These are phyloP conservation scores for Aureobasidium mangrovei DNA, from an alignment of 2,329 filamentous ascomycete genomes.

Conservation along the genomic window DNA sequence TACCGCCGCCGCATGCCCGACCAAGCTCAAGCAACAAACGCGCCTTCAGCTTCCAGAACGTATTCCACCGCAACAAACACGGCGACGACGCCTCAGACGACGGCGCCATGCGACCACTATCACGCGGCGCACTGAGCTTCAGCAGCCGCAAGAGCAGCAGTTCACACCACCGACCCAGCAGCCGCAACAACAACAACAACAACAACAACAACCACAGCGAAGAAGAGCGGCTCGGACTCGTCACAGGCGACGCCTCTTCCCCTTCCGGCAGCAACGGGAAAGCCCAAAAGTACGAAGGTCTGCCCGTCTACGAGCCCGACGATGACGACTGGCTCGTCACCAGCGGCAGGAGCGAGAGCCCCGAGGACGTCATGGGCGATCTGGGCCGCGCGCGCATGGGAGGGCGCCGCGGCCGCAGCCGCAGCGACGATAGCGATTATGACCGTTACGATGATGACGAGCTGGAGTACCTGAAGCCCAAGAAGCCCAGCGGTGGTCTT, in stretches of 20 bases:
- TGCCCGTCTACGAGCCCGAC: conserved; percentile 5
- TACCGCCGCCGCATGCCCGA: conserved; percentile 45
- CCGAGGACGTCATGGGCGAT: conserved; percentile 22
- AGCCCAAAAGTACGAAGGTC: not conserved
- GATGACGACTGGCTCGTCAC: conserved; percentile 28
- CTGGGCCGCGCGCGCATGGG: conserved; percentile 16
- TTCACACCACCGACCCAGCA: not conserved
- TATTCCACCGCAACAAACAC: conserved; percentile 55
- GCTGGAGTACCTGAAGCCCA: conserved; percentile 6
- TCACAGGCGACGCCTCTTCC: conserved; percentile 25
- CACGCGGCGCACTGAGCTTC: conserved; percentile 23
- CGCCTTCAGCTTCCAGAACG: conserved; percentile 78
- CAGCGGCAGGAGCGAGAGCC: conserved; percentile 22
- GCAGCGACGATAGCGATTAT: conserved; percentile 3
- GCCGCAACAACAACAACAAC: not conserved
- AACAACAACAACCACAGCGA: conserved; percentile 23
- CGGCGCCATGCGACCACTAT: conserved; percentile 25
- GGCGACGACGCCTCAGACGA: conserved; percentile 20
- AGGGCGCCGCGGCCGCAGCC: not conserved
- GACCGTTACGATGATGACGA: conserved; percentile 13
- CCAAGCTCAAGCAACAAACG: conserved; percentile 16
- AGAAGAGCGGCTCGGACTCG: conserved; percentile 30
- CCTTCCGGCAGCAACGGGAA: not conserved
- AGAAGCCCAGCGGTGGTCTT: not conserved
- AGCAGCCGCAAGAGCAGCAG: conserved; percentile 13